Conservation (phyloP, 176 grass and related monocot species). For the Ensete glaucum region DNA sequence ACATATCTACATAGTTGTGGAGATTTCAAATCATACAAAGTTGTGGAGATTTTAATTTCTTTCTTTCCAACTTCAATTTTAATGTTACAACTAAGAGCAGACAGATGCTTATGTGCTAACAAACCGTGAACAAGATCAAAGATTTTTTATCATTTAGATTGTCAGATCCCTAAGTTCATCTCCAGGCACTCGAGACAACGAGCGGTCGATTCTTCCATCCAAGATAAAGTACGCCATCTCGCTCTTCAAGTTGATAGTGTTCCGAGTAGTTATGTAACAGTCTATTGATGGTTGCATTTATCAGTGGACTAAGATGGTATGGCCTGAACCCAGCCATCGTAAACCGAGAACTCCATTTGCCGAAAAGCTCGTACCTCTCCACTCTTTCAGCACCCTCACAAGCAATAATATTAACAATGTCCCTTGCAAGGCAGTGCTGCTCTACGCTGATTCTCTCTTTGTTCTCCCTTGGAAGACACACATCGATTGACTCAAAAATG, state of each 20-base stretch:
- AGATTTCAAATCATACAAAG: neutral
- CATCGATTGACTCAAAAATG: slow-evolving; percentile 17
- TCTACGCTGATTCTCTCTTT: slow-evolving; percentile 13
- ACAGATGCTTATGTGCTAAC: neutral
- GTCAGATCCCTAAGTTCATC: slow-evolving; percentile 1
- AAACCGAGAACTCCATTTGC: slow-evolving; percentile 12
- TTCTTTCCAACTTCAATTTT: neutral
- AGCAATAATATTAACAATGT: slow-evolving; percentile 17
- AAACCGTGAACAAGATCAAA: neutral
- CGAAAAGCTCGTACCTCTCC: slow-evolving; percentile 10
- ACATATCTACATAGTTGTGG: too few species aligned
- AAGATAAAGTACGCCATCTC: slow-evolving; percentile 2
- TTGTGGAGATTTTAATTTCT: neutral
- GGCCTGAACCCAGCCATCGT: slow-evolving; percentile 14
- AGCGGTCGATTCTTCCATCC: slow-evolving; percentile 15
- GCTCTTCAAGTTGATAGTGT: slow-evolving; percentile 6
- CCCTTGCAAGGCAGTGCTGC: slow-evolving; percentile 14
- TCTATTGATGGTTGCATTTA: slow-evolving; percentile 18
- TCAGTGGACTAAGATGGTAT: neutral
- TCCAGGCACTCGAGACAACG: slow-evolving; percentile 4
- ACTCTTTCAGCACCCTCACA: slow-evolving; percentile 20
- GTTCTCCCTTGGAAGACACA: slow-evolving; percentile 8
- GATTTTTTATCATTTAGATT: neutral
- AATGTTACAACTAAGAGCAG: neutral
- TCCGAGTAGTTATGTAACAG: slow-evolving; percentile 6